Evolutionary conservation across 768 basidiomycete species (phyloP).

Genomic region (Rossbeevera mucosa): DNA sequence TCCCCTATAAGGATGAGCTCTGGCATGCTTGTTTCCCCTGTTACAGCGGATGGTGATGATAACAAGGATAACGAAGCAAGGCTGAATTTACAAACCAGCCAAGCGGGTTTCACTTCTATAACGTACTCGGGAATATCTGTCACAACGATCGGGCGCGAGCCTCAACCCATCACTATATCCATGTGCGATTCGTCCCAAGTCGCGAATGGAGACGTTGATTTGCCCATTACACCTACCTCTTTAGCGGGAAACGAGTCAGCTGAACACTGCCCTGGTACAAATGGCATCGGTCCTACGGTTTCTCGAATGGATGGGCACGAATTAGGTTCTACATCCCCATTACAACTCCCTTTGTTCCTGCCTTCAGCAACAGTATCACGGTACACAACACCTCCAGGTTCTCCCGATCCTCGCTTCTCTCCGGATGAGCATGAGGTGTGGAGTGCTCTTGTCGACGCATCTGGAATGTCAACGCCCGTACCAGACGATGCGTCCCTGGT

Average conservation of each 20-base stretch:
- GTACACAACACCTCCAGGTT: conserved; percentile 11
- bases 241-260: not conserved
- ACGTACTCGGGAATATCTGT: not conserved
- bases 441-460: conserved; percentile 16
- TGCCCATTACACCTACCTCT: not conserved
- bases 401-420: not conserved
- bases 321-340: not conserved
- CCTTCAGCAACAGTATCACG: not conserved
- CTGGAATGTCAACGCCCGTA: conserved; percentile 11
- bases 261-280: not conserved
- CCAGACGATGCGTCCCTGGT: not conserved
- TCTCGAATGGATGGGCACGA: not conserved
- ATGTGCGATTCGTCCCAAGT: not conserved
- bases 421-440: conserved; percentile 23
- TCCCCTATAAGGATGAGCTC: not conserved
- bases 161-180: not conserved
- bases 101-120: not conserved
- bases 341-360: not conserved
- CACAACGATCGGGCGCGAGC: not conserved
- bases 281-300: not conserved
- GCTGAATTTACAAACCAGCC: not conserved
- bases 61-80: not conserved
- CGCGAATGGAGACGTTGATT: not conserved
- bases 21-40: not conserved
- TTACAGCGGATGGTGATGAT: not conserved